These are phyloP conservation scores for Farysia itapuensis DNA, from an alignment of 1,284 basidiomycete genomes.

Conservation along the genomic window DNA sequence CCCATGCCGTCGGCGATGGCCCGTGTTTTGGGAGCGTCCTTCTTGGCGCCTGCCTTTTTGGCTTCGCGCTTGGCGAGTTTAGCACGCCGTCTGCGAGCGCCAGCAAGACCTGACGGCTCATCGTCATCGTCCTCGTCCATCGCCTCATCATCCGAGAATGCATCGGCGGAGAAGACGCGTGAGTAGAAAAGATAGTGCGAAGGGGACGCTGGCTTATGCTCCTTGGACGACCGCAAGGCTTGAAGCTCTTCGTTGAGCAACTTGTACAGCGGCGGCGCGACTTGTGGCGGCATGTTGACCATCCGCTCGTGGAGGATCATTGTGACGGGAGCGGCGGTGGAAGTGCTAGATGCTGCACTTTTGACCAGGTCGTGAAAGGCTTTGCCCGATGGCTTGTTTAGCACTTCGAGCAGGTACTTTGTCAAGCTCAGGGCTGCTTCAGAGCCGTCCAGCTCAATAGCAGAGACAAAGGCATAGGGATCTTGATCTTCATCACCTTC, in stretches of 20 bases:
- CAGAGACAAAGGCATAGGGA: constrained; percentile 55
- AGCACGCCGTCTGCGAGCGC: constrained; percentile 42
- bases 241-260: constrained; percentile 49
- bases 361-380: constrained; percentile 29
- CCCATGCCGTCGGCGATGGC: constrained; percentile 26
- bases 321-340: constrained; percentile 29
- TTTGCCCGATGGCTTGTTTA: constrained; percentile 25
- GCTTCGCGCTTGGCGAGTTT: constrained; percentile 30
- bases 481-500: constrained; percentile 53
- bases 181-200: constrained; percentile 53
- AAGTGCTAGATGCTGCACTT: constrained; percentile 17
- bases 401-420: constrained; percentile 32
- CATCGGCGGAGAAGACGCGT: constrained; percentile 52
- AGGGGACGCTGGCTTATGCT: constrained; percentile 9
- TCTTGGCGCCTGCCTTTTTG: constrained; percentile 35
- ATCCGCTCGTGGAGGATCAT: constrained; percentile 55
- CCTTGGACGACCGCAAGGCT: constrained; percentile 9
- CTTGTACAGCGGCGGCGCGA: constrained; percentile 54
- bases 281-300: constrained; percentile 55
- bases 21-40: constrained; percentile 22
- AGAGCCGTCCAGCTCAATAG: constrained; percentile 21
- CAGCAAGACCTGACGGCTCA: constrained; percentile 41
- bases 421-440: constrained; percentile 18
- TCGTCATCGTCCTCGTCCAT: constrained; percentile 47
- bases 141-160: constrained; percentile 52